Conservation (phyloP, 202 grass and related monocot species). For the Panicum virgatum region DNA sequence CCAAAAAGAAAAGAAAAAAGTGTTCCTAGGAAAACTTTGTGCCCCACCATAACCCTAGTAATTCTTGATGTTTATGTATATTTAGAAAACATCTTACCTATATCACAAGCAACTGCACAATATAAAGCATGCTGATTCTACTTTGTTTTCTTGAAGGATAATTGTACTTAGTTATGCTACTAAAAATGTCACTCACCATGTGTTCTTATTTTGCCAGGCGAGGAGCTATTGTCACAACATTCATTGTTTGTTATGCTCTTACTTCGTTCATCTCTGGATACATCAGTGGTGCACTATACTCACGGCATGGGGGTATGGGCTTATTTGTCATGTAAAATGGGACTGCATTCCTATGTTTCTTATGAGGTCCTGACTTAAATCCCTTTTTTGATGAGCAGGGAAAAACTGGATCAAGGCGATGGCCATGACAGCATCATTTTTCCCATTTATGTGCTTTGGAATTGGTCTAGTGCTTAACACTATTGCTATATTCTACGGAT, state of each 20-base stretch:
- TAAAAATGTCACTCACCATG: neutral
- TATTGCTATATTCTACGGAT: slow-evolving; percentile 91
- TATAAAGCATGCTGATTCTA: slow-evolving; percentile 13
- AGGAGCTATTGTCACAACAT: slow-evolving; percentile 90
- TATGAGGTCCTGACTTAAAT: slow-evolving; percentile 24
- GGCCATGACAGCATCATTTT: slow-evolving; percentile 82
- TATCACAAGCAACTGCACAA: slow-evolving; percentile 1
- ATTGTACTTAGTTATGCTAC: neutral
- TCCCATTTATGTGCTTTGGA: slow-evolving; percentile 96
- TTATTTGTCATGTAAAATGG: slow-evolving; percentile 30
- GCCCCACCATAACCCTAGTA: neutral
- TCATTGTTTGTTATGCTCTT: slow-evolving; percentile 97
- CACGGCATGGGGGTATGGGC: slow-evolving; percentile 74
- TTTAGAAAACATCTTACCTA: neutral
- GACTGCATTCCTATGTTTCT: slow-evolving; percentile 21
- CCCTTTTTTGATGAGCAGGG: slow-evolving; percentile 47
- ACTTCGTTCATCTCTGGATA: slow-evolving; percentile 99
- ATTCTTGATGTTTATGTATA: neutral
- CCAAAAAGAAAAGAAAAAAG: too few species aligned
- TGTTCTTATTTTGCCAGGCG: slow-evolving; percentile 55
- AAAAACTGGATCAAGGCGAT: slow-evolving; percentile 99
- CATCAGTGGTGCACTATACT: slow-evolving; percentile 76
- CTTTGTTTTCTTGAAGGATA: neutral
- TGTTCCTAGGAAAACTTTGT: neutral
- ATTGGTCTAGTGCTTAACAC: slow-evolving; percentile 90